These are phyloP conservation scores for Hemileccinum impolitum DNA, from an alignment of 768 basidiomycete species.

Conservation along the genomic window DNA sequence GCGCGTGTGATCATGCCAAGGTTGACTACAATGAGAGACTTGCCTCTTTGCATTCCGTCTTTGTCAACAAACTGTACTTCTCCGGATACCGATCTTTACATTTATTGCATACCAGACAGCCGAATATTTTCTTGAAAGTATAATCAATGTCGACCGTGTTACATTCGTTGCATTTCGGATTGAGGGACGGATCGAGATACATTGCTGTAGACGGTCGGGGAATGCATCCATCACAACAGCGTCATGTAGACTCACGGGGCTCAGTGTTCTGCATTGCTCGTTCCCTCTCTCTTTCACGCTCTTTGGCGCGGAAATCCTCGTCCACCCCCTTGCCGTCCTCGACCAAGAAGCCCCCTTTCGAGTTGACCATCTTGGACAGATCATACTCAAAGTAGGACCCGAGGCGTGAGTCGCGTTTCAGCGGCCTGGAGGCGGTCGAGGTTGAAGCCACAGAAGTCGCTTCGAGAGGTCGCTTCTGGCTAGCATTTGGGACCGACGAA, in stretches of 20 bases:
- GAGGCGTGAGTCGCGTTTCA: constrained; percentile 73
- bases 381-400: constrained; percentile 98
- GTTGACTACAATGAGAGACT: constrained; percentile 16
- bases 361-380: constrained; percentile 93
- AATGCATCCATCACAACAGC: neutral
- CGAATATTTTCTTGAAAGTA: constrained; percentile 76
- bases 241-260: constrained; percentile 46
- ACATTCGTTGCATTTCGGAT: constrained; percentile 87
- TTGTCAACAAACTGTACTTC: constrained; percentile 91
- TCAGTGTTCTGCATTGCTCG: constrained; percentile 72
- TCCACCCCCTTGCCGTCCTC: constrained; percentile 84
- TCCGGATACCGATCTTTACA: constrained; percentile 91
- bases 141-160: constrained; percentile 86
- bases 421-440: constrained; percentile 54
- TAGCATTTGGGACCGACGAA: constrained; percentile 48
- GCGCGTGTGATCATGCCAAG: neutral
- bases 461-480: constrained; percentile 71
- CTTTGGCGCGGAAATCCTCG: constrained; percentile 69
- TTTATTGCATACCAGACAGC: constrained; percentile 79
- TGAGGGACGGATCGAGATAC: constrained; percentile 63
- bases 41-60: constrained; percentile 97
- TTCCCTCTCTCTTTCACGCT: constrained; percentile 78
- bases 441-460: constrained; percentile 41
- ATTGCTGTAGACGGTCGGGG: constrained; percentile 52
- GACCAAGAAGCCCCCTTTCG: constrained; percentile 92